Evolutionary conservation across 495 filamentous ascomycete genomes (phyloP), one percentile per base, ranked within the genome.

Genomic region (Penicillium paradoxum): DNA sequence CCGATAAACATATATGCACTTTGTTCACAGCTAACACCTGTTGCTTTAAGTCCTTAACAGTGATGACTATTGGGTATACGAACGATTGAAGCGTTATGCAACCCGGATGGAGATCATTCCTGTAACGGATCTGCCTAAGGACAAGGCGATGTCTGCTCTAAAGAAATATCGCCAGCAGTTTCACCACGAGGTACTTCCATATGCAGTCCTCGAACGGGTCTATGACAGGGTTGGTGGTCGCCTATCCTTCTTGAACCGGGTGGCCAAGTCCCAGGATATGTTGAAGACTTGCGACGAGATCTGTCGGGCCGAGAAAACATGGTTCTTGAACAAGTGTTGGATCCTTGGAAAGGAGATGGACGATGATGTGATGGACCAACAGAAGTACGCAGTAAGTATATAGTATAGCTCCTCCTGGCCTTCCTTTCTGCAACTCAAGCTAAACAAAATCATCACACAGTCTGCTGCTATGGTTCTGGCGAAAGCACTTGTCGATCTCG

Each of bases 311-410:
- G 93, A 98, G 67, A 93, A 90, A 69, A 89, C 83, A 1, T 98
- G 93, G 93, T 88, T 97, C 63, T 66, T 97, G 39, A 97, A 95
- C 70, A 84, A 95, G 57, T 96, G 91, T 69, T 90, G 91, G 82
- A 95, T 97, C 54, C 81, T 98, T 9, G 93, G 93, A 14, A 73
- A 67, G 37, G 88, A 89, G 55, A 97, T 97, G 91, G 93, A 98
- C 59, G 93, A 98, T 72, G 93, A 98, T 70, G 93, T 97, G 34
- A 97, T 98, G 93, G 90, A 97, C 63, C 86, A 97, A 70, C 93
- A 97, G 58, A 98, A 98, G 65, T 93, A 87, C 72, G 86, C 92
- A 27, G 86, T 90, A 69, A 68, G 84, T 75, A 30, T 11, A 32
- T 1, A 11, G 33, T 8, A 17, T 30, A 11, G 8, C n/a, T 24